Base-by-base conservation (phyloP, 2,329 filamentous ascomycete species). In the Mycosphaerella arachidis region DNA sequence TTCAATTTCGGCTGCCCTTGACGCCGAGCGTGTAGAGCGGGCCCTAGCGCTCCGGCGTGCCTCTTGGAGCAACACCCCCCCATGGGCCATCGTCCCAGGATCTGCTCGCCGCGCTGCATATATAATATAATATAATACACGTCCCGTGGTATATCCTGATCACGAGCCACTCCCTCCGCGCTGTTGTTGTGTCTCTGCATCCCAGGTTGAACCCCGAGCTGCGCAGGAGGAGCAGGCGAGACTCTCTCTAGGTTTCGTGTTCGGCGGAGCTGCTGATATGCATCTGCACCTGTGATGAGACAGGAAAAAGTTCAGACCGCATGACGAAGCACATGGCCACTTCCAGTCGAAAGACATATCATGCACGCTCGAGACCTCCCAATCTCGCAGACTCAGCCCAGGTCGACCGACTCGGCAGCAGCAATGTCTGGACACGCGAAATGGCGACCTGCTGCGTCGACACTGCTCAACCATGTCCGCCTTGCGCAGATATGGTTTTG, bases 91-190 rank as follows among this genome's bases (percentile, higher is more conserved):
- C 10, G 13, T 12, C 46, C 46, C 27, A 12, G 46, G 46, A 50
- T 50, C 18, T 50, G 46, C 46, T n/a, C 29, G 20, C 46, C 46
- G 20, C 20, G 40, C 20, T 20, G 30, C 27, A 35, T 31, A 52
- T 18, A n/a, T n/a, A 27, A 16, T 29, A 51, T 20, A 50, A 27
- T 13, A 50, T 29, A 50, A 35, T 18, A 31, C 27, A 35, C 35
- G 50, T 52, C 16, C 50, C 50, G 50, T 52, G 50, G 29, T 52
- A 52, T 35, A 35, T 52, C 50, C 50, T 35, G 50, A 52, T 52
- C 50, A 52, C 30, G 50, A 35, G 50, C 27, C 27, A 12, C 29
- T 12, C 12, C 12, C 30, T 10, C 27, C n/a, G 16, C 13, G 9
- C 24, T 35, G 24, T 52, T 52, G 27, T 35, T 50, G 20, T 50